Evolutionary conservation across 2,329 filamentous ascomycete genomes (phyloP).

Genomic region (Fusarium nurragi): DNA sequence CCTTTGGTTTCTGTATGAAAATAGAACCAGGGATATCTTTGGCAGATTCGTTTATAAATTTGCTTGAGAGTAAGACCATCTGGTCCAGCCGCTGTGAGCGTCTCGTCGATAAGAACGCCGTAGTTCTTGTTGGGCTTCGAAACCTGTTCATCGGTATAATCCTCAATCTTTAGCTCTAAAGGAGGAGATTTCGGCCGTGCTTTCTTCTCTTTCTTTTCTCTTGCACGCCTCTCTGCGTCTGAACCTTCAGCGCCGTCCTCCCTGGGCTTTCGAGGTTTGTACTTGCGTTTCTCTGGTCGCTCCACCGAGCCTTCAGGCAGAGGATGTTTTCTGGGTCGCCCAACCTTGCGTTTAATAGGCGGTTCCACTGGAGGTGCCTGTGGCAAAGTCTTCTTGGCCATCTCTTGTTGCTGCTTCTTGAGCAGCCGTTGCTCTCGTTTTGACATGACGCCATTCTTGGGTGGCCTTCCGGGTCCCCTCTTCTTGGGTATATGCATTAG

Average conservation of each 20-base stretch:
- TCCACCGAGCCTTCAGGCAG: slow-evolving; percentile 64
- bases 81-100: slow-evolving; percentile 62
- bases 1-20: slow-evolving; percentile 70
- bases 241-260: slow-evolving; percentile 66
- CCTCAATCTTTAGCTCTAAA: slow-evolving; percentile 62
- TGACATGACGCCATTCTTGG: slow-evolving; percentile 85
- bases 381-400: slow-evolving; percentile 61
- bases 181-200: slow-evolving; percentile 68
- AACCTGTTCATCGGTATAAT: slow-evolving; percentile 67
- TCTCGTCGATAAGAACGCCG: slow-evolving; percentile 68
- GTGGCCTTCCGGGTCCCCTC: slow-evolving; percentile 80
- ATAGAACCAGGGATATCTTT: slow-evolving; percentile 67
- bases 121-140: slow-evolving; percentile 72
- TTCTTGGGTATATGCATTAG: slow-evolving; percentile 66
- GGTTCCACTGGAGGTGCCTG: slow-evolving; percentile 59
- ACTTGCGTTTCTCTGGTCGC: slow-evolving; percentile 70
- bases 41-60: slow-evolving; percentile 70
- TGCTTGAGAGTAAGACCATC: slow-evolving; percentile 68
- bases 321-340: slow-evolving; percentile 71
- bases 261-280: slow-evolving; percentile 69
- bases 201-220: slow-evolving; percentile 70
- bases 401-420: slow-evolving; percentile 63
- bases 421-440: slow-evolving; percentile 75
- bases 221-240: slow-evolving; percentile 64
- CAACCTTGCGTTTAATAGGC: slow-evolving; percentile 70